Evolutionary conservation across 257 asterid genomes (phyloP).

Genomic region (Osmanthus fragrans): DNA sequence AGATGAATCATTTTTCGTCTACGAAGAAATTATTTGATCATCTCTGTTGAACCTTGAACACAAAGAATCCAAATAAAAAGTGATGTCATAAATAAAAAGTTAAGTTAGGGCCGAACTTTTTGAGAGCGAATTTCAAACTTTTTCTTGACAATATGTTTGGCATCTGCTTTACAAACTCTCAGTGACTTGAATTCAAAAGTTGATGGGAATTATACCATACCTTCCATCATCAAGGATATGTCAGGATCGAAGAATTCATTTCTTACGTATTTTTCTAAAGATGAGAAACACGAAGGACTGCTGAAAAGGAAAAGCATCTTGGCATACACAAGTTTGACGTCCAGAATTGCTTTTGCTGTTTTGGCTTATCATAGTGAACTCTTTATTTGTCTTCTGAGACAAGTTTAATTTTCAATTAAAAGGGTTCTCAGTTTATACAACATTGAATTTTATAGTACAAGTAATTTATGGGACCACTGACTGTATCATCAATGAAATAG

Average conservation of each 20-base stretch:
- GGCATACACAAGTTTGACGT: background rate
- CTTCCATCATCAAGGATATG: conserved; percentile 21
- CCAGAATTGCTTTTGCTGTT: conserved; percentile 18
- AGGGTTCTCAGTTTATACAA: conserved; percentile 13
- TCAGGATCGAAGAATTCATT: conserved; percentile 24
- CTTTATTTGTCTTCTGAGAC: conserved; percentile 18
- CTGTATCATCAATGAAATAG: no score
- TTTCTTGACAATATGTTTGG: conserved; percentile 18
- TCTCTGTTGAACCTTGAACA: no score
- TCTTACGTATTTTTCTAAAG: conserved; percentile 15
- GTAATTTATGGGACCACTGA: no score
- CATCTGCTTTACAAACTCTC: conserved; percentile 27
- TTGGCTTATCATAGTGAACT: conserved; percentile 25
- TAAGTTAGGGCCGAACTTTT: background rate
- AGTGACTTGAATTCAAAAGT: conserved; percentile 23
- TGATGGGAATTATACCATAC: conserved; percentile 18
- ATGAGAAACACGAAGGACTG: background rate
- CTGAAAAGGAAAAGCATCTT: conserved; percentile 14
- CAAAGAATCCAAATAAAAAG: background rate
- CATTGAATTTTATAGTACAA: background rate
- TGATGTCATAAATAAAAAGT: background rate
- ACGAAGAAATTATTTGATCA: no score
- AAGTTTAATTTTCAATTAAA: conserved; percentile 14
- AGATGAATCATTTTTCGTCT: no score
- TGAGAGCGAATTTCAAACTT: background rate